Evolutionary conservation across 1,284 basidiomycete species (phyloP).

Genomic region (Mixia osmundae): DNA sequence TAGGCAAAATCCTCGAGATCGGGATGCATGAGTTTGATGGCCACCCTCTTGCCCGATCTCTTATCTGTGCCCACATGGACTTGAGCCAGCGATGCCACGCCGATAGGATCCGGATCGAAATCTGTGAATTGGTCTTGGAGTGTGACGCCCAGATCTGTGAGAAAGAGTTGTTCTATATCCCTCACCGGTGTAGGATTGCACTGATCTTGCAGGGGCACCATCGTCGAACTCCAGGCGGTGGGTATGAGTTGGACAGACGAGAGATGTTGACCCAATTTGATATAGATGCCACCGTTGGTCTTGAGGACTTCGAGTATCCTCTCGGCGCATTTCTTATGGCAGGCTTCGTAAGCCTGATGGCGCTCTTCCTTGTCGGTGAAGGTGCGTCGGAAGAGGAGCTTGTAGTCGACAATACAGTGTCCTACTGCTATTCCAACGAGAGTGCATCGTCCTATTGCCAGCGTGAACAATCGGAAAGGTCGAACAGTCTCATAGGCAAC

Average conservation of each 20-base stretch:
- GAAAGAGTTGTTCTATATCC: constrained; percentile 41
- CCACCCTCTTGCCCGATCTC: constrained; percentile 48
- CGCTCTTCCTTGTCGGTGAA: constrained; percentile 31
- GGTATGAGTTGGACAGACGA: constrained; percentile 44
- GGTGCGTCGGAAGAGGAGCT: constrained; percentile 38
- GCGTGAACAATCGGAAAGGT: constrained; percentile 25
- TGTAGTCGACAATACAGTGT: constrained; percentile 52
- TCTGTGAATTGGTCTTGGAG: constrained; percentile 31
- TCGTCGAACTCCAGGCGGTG: constrained; percentile 33
- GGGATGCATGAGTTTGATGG: constrained; percentile 93
- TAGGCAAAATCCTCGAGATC: constrained; percentile 77
- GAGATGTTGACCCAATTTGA: constrained; percentile 75
- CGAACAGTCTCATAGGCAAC: constrained; percentile 22
- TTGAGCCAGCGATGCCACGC: constrained; percentile 79
- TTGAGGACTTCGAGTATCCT: constrained; percentile 54
- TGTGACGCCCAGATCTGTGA: constrained; percentile 39
- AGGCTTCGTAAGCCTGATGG: constrained; percentile 39
- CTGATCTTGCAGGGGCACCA: constrained; percentile 35
- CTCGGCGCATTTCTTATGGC: constrained; percentile 54
- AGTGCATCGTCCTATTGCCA: constrained; percentile 40
- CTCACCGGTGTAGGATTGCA: constrained; percentile 54
- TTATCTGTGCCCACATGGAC: constrained; percentile 67
- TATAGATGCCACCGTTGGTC: constrained; percentile 79
- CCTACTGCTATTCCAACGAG: constrained; percentile 28
- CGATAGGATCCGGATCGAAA: constrained; percentile 74